These are phyloP conservation scores for Pyricularia grisea DNA, from an alignment of 2,329 filamentous ascomycete species.

Conservation along the genomic window DNA sequence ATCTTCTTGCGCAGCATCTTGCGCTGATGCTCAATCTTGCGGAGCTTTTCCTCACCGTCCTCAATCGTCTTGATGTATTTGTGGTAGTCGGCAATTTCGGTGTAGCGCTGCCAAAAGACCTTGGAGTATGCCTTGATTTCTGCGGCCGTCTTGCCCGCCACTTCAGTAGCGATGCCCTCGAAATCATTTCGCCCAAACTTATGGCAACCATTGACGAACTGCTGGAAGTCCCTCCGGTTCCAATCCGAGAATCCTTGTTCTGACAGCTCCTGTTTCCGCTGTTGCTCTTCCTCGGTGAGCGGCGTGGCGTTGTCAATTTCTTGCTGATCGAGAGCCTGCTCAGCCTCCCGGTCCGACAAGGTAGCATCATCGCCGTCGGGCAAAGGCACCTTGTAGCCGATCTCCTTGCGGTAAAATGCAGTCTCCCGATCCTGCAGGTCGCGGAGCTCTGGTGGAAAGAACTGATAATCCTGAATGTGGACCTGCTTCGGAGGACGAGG, in stretches of 20 bases:
- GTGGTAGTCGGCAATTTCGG: slow-evolving; percentile 77
- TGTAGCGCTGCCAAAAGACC: slow-evolving; percentile 93
- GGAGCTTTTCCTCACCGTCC: slow-evolving; percentile 81
- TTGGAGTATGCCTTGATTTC: slow-evolving; percentile 90
- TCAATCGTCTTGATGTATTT: slow-evolving; percentile 88
- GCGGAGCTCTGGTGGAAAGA: slow-evolving; percentile 75
- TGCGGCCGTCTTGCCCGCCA: slow-evolving; percentile 78
- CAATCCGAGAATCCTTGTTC: slow-evolving; percentile 84
- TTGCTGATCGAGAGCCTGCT: slow-evolving; percentile 77
- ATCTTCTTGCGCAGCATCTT: slow-evolving; percentile 94
- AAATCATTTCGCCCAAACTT: slow-evolving; percentile 86
- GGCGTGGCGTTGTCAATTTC: slow-evolving; percentile 89
- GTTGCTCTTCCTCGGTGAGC: slow-evolving; percentile 80
- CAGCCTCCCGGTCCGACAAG: slow-evolving; percentile 74
- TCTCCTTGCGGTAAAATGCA: slow-evolving; percentile 90
- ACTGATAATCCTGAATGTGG: slow-evolving; percentile 90
- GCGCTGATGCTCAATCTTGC: slow-evolving; percentile 83
- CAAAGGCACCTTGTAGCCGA: slow-evolving; percentile 89
- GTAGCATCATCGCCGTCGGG: slow-evolving; percentile 77
- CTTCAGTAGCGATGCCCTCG: slow-evolving; percentile 74
- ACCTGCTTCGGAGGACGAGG: slow-evolving; percentile 94
- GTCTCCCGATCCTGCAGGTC: slow-evolving; percentile 96
- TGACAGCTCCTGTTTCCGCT: slow-evolving; percentile 75
- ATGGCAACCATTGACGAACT: slow-evolving; percentile 91
- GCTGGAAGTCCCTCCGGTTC: slow-evolving; percentile 97